A percentile compares a stretch with the other conserved stretches of the same genome.
These are phyloP conservation scores for Melastoma malabathricum DNA, from an alignment of 345 rosid species.

Conservation along the genomic window DNA sequence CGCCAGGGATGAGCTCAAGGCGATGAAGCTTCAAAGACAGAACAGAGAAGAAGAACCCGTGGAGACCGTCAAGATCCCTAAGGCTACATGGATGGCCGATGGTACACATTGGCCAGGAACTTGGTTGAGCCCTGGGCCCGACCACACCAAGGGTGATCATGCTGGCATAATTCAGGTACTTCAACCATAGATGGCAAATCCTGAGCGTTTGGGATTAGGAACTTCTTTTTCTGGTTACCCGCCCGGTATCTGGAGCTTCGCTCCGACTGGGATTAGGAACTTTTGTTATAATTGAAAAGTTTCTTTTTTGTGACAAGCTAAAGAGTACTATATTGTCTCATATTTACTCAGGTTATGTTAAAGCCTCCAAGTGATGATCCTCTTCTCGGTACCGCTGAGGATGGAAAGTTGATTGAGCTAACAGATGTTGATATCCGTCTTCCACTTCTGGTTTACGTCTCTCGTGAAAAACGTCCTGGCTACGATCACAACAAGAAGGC, in stretches of 20 bases:
- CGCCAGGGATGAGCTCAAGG: constrained; percentile 93
- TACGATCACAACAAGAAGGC: constrained; percentile 99
- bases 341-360: constrained; percentile 65
- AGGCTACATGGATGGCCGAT: constrained; percentile 99
- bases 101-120: constrained; percentile 99
- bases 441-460: constrained; percentile 89
- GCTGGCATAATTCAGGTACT: constrained; percentile 92
- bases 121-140: constrained; percentile 58
- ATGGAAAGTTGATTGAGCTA: constrained; percentile 45
- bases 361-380: constrained; percentile 97
- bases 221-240: too few species aligned
- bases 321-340: constrained; percentile 5
- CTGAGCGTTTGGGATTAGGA: neutral
- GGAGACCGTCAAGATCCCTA: constrained; percentile 68
- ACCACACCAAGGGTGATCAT: constrained; percentile 82
- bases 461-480: constrained; percentile 98
- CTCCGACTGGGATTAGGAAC: neutral
- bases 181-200: neutral
- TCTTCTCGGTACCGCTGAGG: constrained; percentile 55
- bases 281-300: too few species aligned
- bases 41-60: constrained; percentile 56
- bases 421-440: constrained; percentile 89
- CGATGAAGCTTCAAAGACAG: constrained; percentile 83
- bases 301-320: too few species aligned
- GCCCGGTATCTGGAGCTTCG: too few species aligned